Evolutionary conservation across 495 filamentous ascomycete genomes (phyloP).

Genomic region (Oidiodendron maius): DNA sequence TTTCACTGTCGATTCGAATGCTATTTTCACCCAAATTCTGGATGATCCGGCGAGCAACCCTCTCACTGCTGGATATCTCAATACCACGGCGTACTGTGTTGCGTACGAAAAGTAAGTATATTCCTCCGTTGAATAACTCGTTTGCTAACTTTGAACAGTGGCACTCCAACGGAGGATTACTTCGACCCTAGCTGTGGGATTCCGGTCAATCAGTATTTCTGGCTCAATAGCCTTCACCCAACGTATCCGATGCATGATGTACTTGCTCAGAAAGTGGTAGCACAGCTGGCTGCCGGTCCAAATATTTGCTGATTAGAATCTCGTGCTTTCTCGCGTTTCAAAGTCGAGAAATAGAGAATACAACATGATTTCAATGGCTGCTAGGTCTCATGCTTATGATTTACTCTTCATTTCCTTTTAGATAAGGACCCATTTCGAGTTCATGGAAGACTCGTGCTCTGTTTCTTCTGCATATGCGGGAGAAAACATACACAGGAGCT

Average conservation of each 20-base stretch:
- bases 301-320: conserved; percentile 22
- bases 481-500: too few relatives aligned
- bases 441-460: too few relatives aligned
- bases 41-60: conserved; percentile 42
- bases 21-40: conserved; percentile 47
- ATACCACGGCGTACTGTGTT: conserved; percentile 47
- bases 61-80: conserved; percentile 40
- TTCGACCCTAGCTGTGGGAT: conserved; percentile 41
- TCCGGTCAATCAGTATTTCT: conserved; percentile 56
- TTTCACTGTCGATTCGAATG: conserved; percentile 39
- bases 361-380: too few relatives aligned
- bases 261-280: conserved; percentile 43
- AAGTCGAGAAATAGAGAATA: neutral
- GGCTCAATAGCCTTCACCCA: conserved; percentile 57
- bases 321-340: too few relatives aligned
- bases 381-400: too few relatives aligned
- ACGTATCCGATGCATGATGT: conserved; percentile 54
- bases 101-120: conserved; percentile 48
- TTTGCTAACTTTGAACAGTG: too few relatives aligned
- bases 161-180: conserved; percentile 43
- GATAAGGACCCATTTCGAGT: too few relatives aligned
- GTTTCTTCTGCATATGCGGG: too few relatives aligned
- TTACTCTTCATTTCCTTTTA: too few relatives aligned
- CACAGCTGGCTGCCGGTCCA: conserved; percentile 30
- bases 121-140: too few relatives aligned